Conservation (phyloP, 2,329 filamentous ascomycete genomes). For the Cytospora leucostoma region DNA sequence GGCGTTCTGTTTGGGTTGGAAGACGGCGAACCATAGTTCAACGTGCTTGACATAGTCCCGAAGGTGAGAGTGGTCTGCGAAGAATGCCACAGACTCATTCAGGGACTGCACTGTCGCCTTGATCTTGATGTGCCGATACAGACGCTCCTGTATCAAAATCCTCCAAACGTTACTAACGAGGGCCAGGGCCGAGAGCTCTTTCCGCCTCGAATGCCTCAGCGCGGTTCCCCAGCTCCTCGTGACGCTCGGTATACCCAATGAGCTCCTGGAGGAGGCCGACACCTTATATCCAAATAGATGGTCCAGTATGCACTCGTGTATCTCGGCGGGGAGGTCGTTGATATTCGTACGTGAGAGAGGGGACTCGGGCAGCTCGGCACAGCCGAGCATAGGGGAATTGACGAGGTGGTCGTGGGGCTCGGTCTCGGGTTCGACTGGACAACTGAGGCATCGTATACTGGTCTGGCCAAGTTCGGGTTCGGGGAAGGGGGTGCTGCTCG, state of each 20-base stretch:
- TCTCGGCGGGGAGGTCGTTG: constrained; percentile 64
- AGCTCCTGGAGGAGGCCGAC: constrained; percentile 59
- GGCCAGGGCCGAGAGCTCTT: constrained; percentile 66
- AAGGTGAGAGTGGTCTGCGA: constrained; percentile 59
- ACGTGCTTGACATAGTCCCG: constrained; percentile 68
- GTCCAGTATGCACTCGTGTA: constrained; percentile 72
- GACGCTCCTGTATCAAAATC: constrained; percentile 66
- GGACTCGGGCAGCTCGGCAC: constrained; percentile 3
- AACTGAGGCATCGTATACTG: constrained; percentile 45
- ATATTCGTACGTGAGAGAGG: constrained; percentile 40
- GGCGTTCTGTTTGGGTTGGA: constrained; percentile 56
- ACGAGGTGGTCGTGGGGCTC: constrained; percentile 28
- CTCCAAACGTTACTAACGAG: constrained; percentile 66
- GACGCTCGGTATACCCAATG: constrained; percentile 54
- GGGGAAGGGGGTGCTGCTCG: constrained; percentile 62
- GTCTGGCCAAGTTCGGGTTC: constrained; percentile 53
- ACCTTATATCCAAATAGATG: constrained; percentile 69
- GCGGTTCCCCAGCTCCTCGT: constrained; percentile 64
- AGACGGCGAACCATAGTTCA: constrained; percentile 78
- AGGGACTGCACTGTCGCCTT: constrained; percentile 69
- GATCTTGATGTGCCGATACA: constrained; percentile 76
- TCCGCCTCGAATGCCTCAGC: constrained; percentile 66
- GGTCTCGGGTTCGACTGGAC: constrained; percentile 39
- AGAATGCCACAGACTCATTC: constrained; percentile 61
- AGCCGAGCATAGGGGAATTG: constrained; percentile 29